Evolutionary conservation across 1,284 basidiomycete species (phyloP).

Genomic region (Pseudomicrostroma phylloplanum): DNA sequence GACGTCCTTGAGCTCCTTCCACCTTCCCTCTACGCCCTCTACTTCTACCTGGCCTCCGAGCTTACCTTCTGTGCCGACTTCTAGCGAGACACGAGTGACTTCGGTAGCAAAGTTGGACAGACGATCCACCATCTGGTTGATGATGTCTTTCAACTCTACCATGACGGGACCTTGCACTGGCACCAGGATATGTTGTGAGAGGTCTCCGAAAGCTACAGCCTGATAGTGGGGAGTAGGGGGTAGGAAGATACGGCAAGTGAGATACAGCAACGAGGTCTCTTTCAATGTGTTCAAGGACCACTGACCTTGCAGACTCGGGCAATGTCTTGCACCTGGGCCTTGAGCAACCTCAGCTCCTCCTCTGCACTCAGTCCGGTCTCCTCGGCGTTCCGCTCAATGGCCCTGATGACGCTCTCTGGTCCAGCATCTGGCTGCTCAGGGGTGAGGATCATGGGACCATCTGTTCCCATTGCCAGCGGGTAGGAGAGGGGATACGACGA

Average conservation of each 20-base stretch:
- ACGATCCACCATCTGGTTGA: constrained; percentile 86
- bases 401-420: constrained; percentile 40
- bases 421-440: constrained; percentile 6
- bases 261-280: too few species aligned
- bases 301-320: constrained; percentile 75
- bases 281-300: constrained; percentile 2
- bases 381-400: constrained; percentile 46
- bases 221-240: constrained; percentile 21
- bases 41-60: constrained; percentile 51
- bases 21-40: constrained; percentile 50
- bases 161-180: constrained; percentile 93
- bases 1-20: constrained; percentile 51
- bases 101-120: constrained; percentile 85
- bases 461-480: constrained; percentile 44
- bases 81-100: constrained; percentile 85
- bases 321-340: constrained; percentile 84
- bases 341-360: constrained; percentile 72
- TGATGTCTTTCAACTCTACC: constrained; percentile 95
- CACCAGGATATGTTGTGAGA: constrained; percentile 92
- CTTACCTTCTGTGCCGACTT: constrained; percentile 58
- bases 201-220: constrained; percentile 86
- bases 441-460: constrained; percentile 44
- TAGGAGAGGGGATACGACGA: constrained; percentile 46
- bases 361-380: constrained; percentile 56
- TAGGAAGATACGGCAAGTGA: too few species aligned